Base-by-base conservation (phyloP, 345 rosid genomes). In the Noccaea bulbosa region DNA sequence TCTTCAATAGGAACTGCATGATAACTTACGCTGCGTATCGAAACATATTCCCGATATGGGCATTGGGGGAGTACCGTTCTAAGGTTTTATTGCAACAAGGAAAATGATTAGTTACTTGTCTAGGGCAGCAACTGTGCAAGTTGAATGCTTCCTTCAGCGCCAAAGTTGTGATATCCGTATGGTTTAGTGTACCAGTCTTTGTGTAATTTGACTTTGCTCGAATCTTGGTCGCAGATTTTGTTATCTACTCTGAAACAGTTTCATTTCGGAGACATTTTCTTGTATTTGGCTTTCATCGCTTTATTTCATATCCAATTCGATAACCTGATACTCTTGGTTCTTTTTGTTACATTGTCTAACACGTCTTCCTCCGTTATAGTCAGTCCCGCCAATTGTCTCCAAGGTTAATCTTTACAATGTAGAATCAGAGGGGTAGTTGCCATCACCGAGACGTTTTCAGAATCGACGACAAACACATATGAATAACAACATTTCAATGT, bases 1-100 rank as follows among this genome's bases (percentile, higher is more conserved):
- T 88, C 2, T 86, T 88, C 72, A 86, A 86, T 59, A 85, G 40
- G 77, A 86, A 88, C 71, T 86, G 91, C 69, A 85, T 83, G 95
- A 88, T 88, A 57, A 79, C 84, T 3, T 88, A 86, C 15, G 77
- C 89, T 0, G 95, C 89, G 0, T 88, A 85, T 52, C 62, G 87
- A 34, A 74, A 66, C 76, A 86, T 86, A 53, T 88, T 88, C 66
- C 91, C 87, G 2, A 81, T 84, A 15, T 86, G 89, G 92, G 92
- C 92, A 7, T 40, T 86, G 71, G 95, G 95, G 37, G 87, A 86
- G 71, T 88, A 86, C 55, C 83, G 83, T 7, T 69, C 62, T 44
- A 80, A 77, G 10, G 89, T 83, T 10, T 67, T 83, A 20, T 57
- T 82, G 77, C 68, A 63, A 60, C 69, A 27, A 51, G 49, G 65